Base-by-base conservation (phyloP, 257 asterid species). In the Pogostemon cablin region DNA sequence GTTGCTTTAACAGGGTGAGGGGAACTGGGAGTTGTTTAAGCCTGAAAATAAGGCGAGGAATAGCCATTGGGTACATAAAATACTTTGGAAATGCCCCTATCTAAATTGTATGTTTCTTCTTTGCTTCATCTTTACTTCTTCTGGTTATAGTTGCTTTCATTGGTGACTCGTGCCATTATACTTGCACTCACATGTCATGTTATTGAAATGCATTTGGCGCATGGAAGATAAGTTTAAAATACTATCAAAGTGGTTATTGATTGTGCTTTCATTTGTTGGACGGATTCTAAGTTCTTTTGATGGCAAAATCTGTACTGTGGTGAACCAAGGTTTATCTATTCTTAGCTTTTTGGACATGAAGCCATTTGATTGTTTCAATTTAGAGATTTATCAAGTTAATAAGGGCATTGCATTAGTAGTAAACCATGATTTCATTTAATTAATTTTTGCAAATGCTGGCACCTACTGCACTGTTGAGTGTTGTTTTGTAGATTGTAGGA, bases 131-230 rank as follows among this genome's bases (percentile, higher is more conserved):
- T 47, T 46, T 63, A 20, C 62, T 55, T 55, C 37, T 54, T 50
- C 46, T 62, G 56, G 53, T 55, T 73, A 43, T 63, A 65, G 59
- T 17, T 54, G n/a, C 55, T 35, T 39, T 37, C 50, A 9, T 54
- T 39, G 48, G 48, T 43, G 62, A 52, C 53, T 75, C 7, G 10
- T 41, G 34, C 34, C 42, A 25, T 58, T n/a, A 15, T 3, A 65
- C 42, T 71, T 41, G 56, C 68, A 12, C 47, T 55, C 37, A 20
- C 4, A 25, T 4, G 17, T 54, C 37, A 7, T 47, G 6, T 5
- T 40, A 17, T 8, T 34, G 15, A n/a, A 25, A 43, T 56, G 43
- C 15, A 20, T 20, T 20, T 20, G 25, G 25, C 25, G 25, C 25
- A 20, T 20, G 25, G 25, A 20, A 20, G 1, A 20, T 20, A 20